Evolutionary conservation across 1,284 basidiomycete species (phyloP), one percentile per base, ranked within the genome.

Genomic region (Amylostereum chailletii): DNA sequence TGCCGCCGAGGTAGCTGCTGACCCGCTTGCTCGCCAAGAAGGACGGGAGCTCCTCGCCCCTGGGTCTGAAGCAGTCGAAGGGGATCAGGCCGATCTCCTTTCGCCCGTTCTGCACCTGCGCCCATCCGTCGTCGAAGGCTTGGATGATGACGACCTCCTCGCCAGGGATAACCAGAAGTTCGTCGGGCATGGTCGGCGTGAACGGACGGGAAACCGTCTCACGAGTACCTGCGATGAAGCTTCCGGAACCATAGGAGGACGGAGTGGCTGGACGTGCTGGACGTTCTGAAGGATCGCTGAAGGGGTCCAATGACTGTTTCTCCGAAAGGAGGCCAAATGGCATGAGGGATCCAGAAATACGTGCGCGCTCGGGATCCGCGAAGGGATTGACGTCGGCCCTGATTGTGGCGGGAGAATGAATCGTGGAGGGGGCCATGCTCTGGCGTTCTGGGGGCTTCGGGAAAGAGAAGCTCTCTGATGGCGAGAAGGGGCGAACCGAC

Each of bases 61-160:
- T 57, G 33, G 69, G 67, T 30, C 76, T 65, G 56, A 85, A 64
- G 58, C 81, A 85, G 57, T 83, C 80, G 31, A 83, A 66, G 2
- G 83, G 83, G 42, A 85, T 81, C 39, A 76, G 57, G 1, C 74
- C 74, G 0, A 66, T 69, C 4, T 63, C 56, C 44, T 59, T 50
- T 45, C 58, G 54, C 40, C 70, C 54, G 55, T 71, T 75, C 60
- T 79, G 75, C 11, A 80, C 71, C 49, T 73, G 58, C 1, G 71
- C 71, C 85, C 84, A 87, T 0, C 83, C 84, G 58, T 86, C 84
- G 54, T 83, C 78, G 60, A 77, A 87, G 9, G 73, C 58, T 44
- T 67, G 66, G 19, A 82, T 7, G 37, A 86, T 62, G 54, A 65
- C 71, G 11, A 86, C 76, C 9, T 57, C 55, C 44, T 86, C 83